These are phyloP conservation scores for Asterella californica DNA, from an alignment of 225 moss, liverwort and hornwort genomes.

Conservation along the genomic window DNA sequence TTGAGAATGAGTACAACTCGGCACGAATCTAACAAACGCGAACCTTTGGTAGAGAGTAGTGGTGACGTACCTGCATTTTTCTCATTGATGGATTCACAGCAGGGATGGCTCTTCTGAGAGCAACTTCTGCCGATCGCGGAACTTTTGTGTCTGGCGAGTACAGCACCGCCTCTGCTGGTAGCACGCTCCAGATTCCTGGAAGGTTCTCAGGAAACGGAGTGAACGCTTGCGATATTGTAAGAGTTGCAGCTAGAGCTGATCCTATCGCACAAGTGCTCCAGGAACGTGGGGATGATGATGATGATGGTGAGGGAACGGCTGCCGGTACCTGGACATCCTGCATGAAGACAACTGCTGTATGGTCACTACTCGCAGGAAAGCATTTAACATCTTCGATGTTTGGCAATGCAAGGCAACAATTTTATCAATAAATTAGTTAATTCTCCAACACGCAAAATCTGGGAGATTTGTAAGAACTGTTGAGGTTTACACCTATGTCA, in stretches of 20 bases:
- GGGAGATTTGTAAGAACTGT: no score
- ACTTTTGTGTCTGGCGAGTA: slow-evolving; percentile 97
- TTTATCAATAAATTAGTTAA: no score
- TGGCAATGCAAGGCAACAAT: background rate
- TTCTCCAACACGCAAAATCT: background rate
- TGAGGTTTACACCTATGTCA: no score
- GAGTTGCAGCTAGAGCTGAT: slow-evolving; percentile 32
- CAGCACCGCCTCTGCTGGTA: slow-evolving; percentile 78
- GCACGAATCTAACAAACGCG: background rate
- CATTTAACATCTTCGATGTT: background rate
- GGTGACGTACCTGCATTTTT: slow-evolving; percentile 58
- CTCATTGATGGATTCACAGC: slow-evolving; percentile 76
- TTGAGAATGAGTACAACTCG: no score
- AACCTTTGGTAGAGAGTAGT: background rate
- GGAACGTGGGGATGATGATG: slow-evolving; percentile 4
- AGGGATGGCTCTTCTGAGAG: slow-evolving; percentile 90
- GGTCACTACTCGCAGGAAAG: background rate
- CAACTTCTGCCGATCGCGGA: slow-evolving; percentile 92
- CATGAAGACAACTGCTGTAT: background rate
- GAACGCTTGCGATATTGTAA: slow-evolving; percentile 54
- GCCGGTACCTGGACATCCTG: slow-evolving; percentile 16
- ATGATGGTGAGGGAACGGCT: background rate
- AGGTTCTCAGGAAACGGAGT: slow-evolving; percentile 50
- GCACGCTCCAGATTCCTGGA: slow-evolving; percentile 38
- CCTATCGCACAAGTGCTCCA: slow-evolving; percentile 35